Evolutionary conservation across 129 eudicot genomes (phyloP).

Genomic region (Mikania micrantha): DNA sequence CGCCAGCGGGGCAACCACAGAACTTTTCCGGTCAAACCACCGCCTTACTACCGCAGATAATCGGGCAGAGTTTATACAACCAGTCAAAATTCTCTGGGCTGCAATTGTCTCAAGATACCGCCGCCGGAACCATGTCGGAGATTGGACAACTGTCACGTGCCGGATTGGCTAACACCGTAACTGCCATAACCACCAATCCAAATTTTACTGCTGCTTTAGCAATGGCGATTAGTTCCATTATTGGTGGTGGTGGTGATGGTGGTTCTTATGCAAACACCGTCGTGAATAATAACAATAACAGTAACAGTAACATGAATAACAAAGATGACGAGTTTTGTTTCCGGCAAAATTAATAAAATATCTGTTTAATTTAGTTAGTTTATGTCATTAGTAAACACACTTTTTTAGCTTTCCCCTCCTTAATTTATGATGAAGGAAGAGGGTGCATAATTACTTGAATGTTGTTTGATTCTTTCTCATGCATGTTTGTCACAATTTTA

Average conservation of each 20-base stretch:
- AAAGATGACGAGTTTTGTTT: constrained; percentile 29
- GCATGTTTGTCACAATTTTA: no score
- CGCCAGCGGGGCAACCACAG: constrained; percentile 22
- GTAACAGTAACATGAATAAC: constrained; percentile 29
- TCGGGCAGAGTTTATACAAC: constrained; percentile 52
- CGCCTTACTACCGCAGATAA: constrained; percentile 47
- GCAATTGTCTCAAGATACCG: constrained; percentile 32
- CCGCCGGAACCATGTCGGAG: neutral
- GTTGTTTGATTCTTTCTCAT: no score
- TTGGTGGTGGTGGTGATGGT: constrained; percentile 27
- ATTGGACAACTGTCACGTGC: constrained; percentile 9
- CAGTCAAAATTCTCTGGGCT: constrained; percentile 65
- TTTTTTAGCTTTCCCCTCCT: neutral
- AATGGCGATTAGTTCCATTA: constrained; percentile 42
- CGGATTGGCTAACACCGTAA: constrained; percentile 40
- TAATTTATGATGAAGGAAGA: neutral
- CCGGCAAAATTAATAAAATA: constrained; percentile 21
- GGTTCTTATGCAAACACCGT: constrained; percentile 26
- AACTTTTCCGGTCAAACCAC: constrained; percentile 20
- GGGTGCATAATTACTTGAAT: neutral
- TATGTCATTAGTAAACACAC: no score
- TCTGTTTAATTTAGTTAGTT: no score
- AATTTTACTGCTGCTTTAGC: constrained; percentile 55
- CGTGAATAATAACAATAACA: constrained; percentile 22
- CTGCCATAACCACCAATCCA: constrained; percentile 47